Conservation (phyloP, 257 asterid genomes). For the Handroanthus guayacan region DNA sequence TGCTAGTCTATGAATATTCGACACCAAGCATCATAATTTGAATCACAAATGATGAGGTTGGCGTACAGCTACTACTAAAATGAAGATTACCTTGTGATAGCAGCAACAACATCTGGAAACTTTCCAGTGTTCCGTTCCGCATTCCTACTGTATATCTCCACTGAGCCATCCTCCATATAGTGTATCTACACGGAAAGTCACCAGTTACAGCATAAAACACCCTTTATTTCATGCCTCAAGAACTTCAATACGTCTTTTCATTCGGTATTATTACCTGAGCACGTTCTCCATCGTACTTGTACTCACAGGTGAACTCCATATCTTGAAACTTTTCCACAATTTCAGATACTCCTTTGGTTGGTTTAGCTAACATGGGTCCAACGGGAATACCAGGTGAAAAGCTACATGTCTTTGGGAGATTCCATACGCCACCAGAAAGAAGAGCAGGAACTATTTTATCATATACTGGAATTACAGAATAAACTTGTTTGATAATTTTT, state of each 20-base stretch:
- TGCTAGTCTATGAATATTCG: background rate
- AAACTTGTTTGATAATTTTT: conserved; percentile 85
- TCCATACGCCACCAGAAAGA: conserved; percentile 92
- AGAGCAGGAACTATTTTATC: conserved; percentile 85
- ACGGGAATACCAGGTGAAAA: conserved; percentile 94
- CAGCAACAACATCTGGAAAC: conserved; percentile 88
- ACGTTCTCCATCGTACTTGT: conserved; percentile 98
- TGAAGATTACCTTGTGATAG: conserved; percentile 71
- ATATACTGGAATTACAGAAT: conserved; percentile 89
- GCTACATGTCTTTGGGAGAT: conserved; percentile 76
- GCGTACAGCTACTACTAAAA: conserved; percentile 23
- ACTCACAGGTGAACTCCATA: conserved; percentile 92
- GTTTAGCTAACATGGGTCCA: conserved; percentile 99
- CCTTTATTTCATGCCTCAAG: conserved; percentile 18
- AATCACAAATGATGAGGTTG: conserved; percentile 21
- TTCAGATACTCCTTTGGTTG: conserved; percentile 95
- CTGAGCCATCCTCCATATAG: conserved; percentile 81
- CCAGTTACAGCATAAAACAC: conserved; percentile 21
- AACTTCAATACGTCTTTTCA: conserved; percentile 25
- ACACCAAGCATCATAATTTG: conserved; percentile 12
- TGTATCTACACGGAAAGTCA: conserved; percentile 67
- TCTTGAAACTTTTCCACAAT: conserved; percentile 92
- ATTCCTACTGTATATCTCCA: conserved; percentile 97
- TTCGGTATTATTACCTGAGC: conserved; percentile 74
- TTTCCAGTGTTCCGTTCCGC: conserved; percentile 95